Evolutionary conservation across 176 grass and related monocot species (phyloP).

Genomic region (Cocos nucifera): DNA sequence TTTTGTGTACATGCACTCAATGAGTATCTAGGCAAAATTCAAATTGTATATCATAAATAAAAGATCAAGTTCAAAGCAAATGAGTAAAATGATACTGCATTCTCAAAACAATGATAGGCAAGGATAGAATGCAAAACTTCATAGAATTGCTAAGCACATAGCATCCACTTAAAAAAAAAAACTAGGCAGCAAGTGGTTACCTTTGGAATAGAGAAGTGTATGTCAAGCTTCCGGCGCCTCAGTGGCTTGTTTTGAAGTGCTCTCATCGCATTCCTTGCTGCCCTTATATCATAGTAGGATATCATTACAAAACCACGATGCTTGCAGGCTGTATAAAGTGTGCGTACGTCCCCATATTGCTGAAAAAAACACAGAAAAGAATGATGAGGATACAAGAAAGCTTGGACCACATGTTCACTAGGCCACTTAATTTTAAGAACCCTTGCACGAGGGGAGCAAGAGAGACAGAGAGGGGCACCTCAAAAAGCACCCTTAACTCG

Average conservation of each 20-base stretch:
- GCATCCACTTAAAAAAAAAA: conserved; percentile 6
- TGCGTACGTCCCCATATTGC: conserved; percentile 61
- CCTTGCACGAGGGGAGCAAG: background rate
- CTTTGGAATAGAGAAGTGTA: conserved; percentile 56
- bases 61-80: too few relatives aligned
- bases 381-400: conserved; percentile 10
- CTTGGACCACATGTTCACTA: background rate
- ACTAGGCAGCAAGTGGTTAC: conserved; percentile 21
- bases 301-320: conserved; percentile 47
- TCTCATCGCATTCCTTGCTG: conserved; percentile 40
- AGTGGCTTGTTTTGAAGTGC: conserved; percentile 44
- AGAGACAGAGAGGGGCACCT: conserved; percentile 25
- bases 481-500: conserved; percentile 42
- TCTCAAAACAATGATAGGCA: too few relatives aligned
- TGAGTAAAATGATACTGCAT: too few relatives aligned
- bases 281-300: conserved; percentile 61
- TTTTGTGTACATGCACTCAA: too few relatives aligned
- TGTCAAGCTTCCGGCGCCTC: conserved; percentile 41
- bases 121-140: background rate
- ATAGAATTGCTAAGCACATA: background rate
- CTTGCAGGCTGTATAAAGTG: conserved; percentile 47
- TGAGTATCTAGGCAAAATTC: too few relatives aligned
- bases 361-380: conserved; percentile 19
- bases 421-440: too few relatives aligned
- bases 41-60: too few relatives aligned